These are phyloP conservation scores for Colletotrichum endophyticum DNA, from an alignment of 2,329 filamentous ascomycete species.

Conservation along the genomic window DNA sequence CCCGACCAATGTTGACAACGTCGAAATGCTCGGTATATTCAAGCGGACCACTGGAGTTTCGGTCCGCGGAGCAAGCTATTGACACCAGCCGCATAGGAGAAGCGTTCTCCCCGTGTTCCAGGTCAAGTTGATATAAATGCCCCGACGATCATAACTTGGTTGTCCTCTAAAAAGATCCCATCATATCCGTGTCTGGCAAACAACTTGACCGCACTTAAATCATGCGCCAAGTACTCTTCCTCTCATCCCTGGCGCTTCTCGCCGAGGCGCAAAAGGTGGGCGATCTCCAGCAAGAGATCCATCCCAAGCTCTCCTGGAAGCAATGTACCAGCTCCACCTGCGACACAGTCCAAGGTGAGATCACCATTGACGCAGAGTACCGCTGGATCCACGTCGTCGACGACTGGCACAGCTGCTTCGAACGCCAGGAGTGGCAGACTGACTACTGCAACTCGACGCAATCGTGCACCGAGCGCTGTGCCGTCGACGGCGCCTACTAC, in stretches of 20 bases:
- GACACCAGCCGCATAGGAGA: fast-evolving
- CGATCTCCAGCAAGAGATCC: not conserved
- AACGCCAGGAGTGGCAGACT: slow-evolving; percentile 41
- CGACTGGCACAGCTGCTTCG: slow-evolving; percentile 52
- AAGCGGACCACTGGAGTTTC: fast-evolving
- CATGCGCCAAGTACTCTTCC: not conserved
- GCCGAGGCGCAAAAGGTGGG: slow-evolving; percentile 1
- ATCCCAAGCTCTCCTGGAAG: slow-evolving; percentile 10
- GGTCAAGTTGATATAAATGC: no score
- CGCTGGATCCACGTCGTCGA: slow-evolving; percentile 22
- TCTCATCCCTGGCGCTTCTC: not conserved
- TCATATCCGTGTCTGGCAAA: fast-evolving
- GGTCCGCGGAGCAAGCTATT: fast-evolving
- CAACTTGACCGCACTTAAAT: fast-evolving
- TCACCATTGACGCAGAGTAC: slow-evolving; percentile 9
- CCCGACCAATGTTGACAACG: not conserved
- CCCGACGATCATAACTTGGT: fast-evolving
- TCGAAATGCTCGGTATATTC: fast-evolving
- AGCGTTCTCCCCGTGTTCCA: fast-evolving
- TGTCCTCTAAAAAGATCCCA: not conserved
- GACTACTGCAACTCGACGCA: slow-evolving; percentile 42
- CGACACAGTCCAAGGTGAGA: not conserved
- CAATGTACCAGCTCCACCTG: not conserved
- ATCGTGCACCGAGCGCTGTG: slow-evolving; percentile 47
- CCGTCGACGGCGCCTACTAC: slow-evolving; percentile 52